Evolutionary conservation across 768 basidiomycete species (phyloP), one percentile per base, ranked within the genome.

Genomic region (Pilatotrama ljubarskyi): DNA sequence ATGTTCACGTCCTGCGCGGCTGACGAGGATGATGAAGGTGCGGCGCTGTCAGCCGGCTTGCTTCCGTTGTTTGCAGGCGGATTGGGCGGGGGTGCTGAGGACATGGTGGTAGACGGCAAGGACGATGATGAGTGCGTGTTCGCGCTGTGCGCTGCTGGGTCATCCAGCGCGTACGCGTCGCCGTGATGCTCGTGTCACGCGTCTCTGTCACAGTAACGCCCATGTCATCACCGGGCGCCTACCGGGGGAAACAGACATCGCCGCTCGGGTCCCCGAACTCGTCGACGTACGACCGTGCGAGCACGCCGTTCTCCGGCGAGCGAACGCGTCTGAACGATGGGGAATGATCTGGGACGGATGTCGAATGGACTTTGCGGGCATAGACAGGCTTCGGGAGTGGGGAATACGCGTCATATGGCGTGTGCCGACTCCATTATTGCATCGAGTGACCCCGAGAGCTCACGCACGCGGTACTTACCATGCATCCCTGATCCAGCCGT

Each of bases 51-150:
- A 60, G 81, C 77, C 73, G 86, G 84, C 74, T 86, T 83, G 35
- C 61, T 58, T 44, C 46, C 51, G 53, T 62, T 66, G 48, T 66
- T 65, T 13, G 66, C 61, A 76, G 75, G 66, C 78, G 80, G 51
- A 74, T 63, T 51, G 77, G 79, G 3, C 78, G 86, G 54, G 83
- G 78, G 64, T 73, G 78, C 73, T 35, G 88, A 85, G 55, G 88
- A 85, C 88, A 80, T 79, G 46, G 63, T 59, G 68, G 54, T 53
- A 14, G 61, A 49, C 10, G 43, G 35, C 6, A 44, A 52, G 51
- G 25, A 20, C 18, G 58, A 32, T 1, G 32, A 22, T 35, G 25
- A 41, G 48, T 22, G 37, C 22, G 29, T 14, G 35, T 36, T 49
- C 42, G 36, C 56, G 61, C 36, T 43, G 41, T 32, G 36, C 20